Evolutionary conservation across 495 filamentous ascomycete genomes (phyloP).

Genomic region (Oleoguttula mirabilis): DNA sequence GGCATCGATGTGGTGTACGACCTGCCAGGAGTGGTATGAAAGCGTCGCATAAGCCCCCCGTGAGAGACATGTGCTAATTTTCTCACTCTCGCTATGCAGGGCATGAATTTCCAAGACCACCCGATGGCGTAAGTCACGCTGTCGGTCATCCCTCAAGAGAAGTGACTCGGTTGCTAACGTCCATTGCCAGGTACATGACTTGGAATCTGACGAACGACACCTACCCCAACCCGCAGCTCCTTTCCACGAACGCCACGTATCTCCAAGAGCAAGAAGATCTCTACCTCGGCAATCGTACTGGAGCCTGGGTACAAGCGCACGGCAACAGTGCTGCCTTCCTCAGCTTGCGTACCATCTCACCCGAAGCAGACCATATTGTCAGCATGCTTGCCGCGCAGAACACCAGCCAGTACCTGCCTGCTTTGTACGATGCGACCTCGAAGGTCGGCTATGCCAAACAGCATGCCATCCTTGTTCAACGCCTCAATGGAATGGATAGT

Average conservation of each 20-base stretch:
- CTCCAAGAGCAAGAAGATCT: neutral
- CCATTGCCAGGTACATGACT: too few relatives aligned
- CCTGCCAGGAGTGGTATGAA: slow-evolving; percentile 38
- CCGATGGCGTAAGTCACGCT: neutral
- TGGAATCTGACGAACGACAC: neutral
- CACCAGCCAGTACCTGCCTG: neutral
- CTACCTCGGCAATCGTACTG: slow-evolving; percentile 11
- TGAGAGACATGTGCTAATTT: too few relatives aligned
- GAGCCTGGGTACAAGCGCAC: slow-evolving; percentile 32
- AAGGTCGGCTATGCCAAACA: slow-evolving; percentile 2
- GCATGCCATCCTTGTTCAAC: neutral
- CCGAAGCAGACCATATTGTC: neutral
- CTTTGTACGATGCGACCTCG: neutral
- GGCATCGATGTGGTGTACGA: slow-evolving; percentile 36
- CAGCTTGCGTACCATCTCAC: slow-evolving; percentile 20
- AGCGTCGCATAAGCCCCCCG: too few relatives aligned
- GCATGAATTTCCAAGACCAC: slow-evolving; percentile 43
- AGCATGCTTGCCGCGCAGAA: neutral
- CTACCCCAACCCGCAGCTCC: neutral
- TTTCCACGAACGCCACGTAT: slow-evolving; percentile 6
- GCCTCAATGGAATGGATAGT: neutral
- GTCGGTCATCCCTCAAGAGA: too few relatives aligned
- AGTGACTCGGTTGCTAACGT: too few relatives aligned
- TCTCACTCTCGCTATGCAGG: too few relatives aligned
- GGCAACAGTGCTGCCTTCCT: slow-evolving; percentile 30